A percentile compares a stretch with the other conserved stretches of the same genome.
Evolutionary conservation across 2,329 filamentous ascomycete genomes (phyloP).

Genomic region (Botrytis hyacinthi): DNA sequence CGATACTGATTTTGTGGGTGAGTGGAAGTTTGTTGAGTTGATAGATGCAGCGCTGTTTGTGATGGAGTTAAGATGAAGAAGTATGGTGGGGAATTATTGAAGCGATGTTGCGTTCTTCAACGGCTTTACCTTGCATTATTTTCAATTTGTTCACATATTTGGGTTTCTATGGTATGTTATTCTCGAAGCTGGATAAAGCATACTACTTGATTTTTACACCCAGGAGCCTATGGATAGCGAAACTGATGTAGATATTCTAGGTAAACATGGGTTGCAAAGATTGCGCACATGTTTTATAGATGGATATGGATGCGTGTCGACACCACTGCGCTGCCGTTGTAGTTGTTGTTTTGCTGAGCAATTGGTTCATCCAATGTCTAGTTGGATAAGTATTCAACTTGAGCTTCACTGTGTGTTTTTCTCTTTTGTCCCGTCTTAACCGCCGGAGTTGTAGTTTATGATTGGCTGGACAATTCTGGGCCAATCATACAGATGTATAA

Average conservation of each 20-base stretch:
- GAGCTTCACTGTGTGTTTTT: background rate
- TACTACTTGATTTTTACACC: background rate
- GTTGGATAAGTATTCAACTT: background rate
- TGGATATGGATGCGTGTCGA: background rate
- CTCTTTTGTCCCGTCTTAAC: background rate
- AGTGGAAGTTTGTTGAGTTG: background rate
- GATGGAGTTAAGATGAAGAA: background rate
- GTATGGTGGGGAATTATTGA: background rate
- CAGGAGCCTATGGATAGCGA: background rate
- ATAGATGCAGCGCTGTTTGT: background rate
- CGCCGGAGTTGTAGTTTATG: accelerated
- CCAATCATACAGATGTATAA: background rate
- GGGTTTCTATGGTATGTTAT: background rate
- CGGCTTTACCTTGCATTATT: background rate
- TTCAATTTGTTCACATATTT: background rate
- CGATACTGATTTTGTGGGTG: background rate
- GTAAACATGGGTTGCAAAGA: background rate
- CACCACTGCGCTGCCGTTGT: background rate
- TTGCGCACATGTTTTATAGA: background rate
- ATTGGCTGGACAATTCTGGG: background rate
- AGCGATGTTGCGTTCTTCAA: background rate
- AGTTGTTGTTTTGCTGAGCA: background rate
- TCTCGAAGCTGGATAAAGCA: background rate
- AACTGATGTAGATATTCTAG: background rate
- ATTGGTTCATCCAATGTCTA: background rate